phyloP scores from a whole-genome alignment of 2,329 filamentous ascomycete genomes.

The Ascochyta viciae-villosae region DNA sequence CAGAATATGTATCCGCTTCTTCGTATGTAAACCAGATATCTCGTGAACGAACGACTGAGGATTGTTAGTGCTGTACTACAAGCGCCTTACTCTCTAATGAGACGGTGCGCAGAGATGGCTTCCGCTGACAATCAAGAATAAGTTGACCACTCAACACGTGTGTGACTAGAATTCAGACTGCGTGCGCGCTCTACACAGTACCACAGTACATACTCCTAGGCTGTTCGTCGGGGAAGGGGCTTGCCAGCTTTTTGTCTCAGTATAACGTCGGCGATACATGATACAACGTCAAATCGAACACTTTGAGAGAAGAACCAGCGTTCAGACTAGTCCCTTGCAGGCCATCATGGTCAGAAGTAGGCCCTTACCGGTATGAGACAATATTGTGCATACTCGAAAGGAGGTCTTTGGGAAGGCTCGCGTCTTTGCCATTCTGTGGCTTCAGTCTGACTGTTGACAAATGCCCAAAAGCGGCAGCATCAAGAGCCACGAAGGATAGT shows the following conservation, averaged over 20 bases:
- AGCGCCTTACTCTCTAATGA: background rate
- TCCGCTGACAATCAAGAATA: background rate
- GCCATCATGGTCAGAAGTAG: background rate
- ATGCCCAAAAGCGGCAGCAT: conserved; percentile 6
- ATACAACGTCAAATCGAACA: background rate
- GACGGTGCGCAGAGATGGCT: background rate
- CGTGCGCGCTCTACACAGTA: background rate
- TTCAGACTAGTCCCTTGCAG: background rate
- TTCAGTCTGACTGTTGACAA: background rate
- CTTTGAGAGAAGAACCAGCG: background rate
- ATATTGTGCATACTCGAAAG: background rate
- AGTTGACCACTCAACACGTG: background rate
- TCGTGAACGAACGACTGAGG: background rate
- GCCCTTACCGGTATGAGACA: background rate
- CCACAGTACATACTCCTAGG: background rate
- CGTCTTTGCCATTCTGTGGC: background rate
- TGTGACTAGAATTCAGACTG: background rate
- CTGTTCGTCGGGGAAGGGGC: background rate
- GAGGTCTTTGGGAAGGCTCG: background rate
- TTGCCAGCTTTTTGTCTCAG: too few species aligned
- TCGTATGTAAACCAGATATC: background rate
- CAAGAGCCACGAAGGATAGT: background rate
- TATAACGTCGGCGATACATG: background rate
- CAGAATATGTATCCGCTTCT: background rate
- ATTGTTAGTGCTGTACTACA: background rate